These are phyloP conservation scores for Naganishia cerealis DNA, from an alignment of 1,284 basidiomycete genomes.

Conservation along the genomic window DNA sequence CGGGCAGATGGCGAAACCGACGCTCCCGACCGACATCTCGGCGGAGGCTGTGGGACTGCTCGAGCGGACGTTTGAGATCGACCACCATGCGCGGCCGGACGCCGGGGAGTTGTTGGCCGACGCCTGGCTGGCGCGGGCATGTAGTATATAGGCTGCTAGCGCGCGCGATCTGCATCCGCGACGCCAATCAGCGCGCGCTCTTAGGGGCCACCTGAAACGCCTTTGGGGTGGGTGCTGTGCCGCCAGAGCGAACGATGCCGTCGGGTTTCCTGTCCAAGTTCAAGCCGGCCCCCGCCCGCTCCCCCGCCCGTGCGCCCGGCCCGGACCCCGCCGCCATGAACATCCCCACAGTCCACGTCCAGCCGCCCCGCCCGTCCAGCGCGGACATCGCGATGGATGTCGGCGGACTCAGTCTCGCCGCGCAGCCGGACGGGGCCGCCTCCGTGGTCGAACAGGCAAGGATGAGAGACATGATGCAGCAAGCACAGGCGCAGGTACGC, in stretches of 20 bases:
- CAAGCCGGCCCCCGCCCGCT: conserved; percentile 17
- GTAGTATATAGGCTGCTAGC: conserved; percentile 3
- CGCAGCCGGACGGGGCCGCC: too few relatives aligned
- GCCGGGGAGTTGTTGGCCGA: conserved; percentile 74
- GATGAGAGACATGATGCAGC: conserved; percentile 51
- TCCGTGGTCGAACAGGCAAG: conserved; percentile 50
- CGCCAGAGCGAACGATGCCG: conserved; percentile 11
- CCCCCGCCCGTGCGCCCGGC: not conserved
- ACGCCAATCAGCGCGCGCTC: conserved; percentile 1
- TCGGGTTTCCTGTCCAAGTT: conserved; percentile 32
- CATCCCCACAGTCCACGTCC: conserved; percentile 9
- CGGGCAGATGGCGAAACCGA: conserved; percentile 77
- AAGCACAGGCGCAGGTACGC: conserved; percentile 53
- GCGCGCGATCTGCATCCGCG: not conserved
- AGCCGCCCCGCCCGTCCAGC: conserved; percentile 22
- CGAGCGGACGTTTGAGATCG: conserved; percentile 76
- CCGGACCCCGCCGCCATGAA: conserved; percentile 9
- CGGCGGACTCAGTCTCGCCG: conserved; percentile 37
- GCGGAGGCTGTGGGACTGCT: conserved; percentile 81
- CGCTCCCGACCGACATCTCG: conserved; percentile 83
- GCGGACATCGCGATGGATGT: conserved; percentile 49
- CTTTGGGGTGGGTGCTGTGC: too few relatives aligned
- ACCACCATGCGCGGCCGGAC: conserved; percentile 77
- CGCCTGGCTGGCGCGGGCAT: conserved; percentile 61
- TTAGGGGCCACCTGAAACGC: not conserved